Evolutionary conservation across 108 stramenopile species (phyloP), one percentile per base, ranked within the genome.

Genomic region (Aurantiochytrium sp.): DNA sequence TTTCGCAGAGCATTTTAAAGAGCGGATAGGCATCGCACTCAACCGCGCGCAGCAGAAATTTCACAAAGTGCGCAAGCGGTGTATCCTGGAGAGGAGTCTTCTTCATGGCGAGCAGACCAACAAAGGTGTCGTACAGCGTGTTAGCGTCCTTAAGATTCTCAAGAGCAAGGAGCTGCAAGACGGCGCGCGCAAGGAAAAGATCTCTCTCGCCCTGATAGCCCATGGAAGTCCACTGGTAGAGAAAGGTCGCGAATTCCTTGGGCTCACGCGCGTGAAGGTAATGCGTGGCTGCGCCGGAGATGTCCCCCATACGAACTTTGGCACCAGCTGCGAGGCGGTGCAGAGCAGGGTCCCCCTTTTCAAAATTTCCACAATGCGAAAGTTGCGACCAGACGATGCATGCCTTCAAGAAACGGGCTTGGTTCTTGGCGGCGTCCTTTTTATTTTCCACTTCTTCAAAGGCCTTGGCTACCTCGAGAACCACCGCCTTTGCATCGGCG

Each of bases 1-100:
- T 83, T 28, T 83, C 76, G 76, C 76, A 83, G 76, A 83, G 76
- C 76, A 83, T 83, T 23, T 83, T 83, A 23, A 83, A 83, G 49
- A 83, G 76, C 12, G 76, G 76, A 28, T 83, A 83, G 45, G 76
- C 76, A 45, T 83, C 76, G 76, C 76, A 4, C 51, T 83, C 76
- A 18, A 83, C 45, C 12, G 76, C 51, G n/a, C 28, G 19, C 43
- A 83, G 76, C 51, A 83, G 76, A 53, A 83, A 83, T 18, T 53
- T 47, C 43, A 83, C n/a, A 53, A 83, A 83, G 51, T 83, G 45
- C 3, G 76, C 45, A 47, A 83, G 76, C 6, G 76, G 76, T 16
- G 76, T 83, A 8, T 83, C 76, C 28, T 83, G 44, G 49, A 83
- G 45, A 12, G 76, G 76, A 14, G 45, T 53, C 51, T 83, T 83